These are phyloP conservation scores for Cymbidium sinense DNA, from an alignment of 106 monocot genomes.

Conservation along the genomic window DNA sequence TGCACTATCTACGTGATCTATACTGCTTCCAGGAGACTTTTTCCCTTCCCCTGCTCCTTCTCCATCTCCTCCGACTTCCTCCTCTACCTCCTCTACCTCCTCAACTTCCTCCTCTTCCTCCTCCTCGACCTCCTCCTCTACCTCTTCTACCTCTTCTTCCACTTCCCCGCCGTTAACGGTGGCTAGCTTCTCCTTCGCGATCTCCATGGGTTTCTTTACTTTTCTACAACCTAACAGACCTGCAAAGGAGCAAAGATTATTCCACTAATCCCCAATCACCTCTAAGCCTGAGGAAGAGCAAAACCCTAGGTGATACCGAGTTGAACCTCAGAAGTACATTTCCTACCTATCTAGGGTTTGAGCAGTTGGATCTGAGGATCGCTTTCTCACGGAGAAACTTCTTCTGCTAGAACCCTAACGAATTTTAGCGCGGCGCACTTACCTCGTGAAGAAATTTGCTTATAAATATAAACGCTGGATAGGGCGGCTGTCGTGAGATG, in stretches of 20 bases:
- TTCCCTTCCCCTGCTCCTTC: slow-evolving; percentile 14
- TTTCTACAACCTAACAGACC: slow-evolving; percentile 10
- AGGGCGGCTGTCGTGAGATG: no score
- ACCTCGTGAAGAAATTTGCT: not conserved
- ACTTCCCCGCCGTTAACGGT: slow-evolving; percentile 29
- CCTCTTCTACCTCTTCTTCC: slow-evolving; percentile 40
- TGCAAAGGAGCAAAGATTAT: slow-evolving; percentile 10
- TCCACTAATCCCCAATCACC: slow-evolving; percentile 4
- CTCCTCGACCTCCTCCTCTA: slow-evolving; percentile 41
- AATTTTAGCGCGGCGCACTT: not conserved
- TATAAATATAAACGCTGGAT: no score
- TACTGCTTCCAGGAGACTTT: slow-evolving; percentile 11
- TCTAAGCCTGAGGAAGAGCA: not conserved
- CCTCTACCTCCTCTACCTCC: slow-evolving; percentile 28
- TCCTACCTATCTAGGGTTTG: slow-evolving; percentile 7
- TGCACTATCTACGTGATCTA: slow-evolving; percentile 46
- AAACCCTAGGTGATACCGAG: not conserved
- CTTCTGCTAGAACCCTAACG: not conserved
- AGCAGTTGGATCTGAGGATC: not conserved
- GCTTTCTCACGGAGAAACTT: not conserved
- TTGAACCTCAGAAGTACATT: not conserved
- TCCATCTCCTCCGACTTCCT: slow-evolving; percentile 13
- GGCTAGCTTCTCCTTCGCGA: slow-evolving; percentile 29
- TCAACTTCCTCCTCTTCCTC: slow-evolving; percentile 34
- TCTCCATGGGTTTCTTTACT: slow-evolving; percentile 25